Evolutionary conservation across 192 early-diverging fungal species (phyloP), one percentile per base, ranked within the genome.

Genomic region (Linnemannia elongata): DNA sequence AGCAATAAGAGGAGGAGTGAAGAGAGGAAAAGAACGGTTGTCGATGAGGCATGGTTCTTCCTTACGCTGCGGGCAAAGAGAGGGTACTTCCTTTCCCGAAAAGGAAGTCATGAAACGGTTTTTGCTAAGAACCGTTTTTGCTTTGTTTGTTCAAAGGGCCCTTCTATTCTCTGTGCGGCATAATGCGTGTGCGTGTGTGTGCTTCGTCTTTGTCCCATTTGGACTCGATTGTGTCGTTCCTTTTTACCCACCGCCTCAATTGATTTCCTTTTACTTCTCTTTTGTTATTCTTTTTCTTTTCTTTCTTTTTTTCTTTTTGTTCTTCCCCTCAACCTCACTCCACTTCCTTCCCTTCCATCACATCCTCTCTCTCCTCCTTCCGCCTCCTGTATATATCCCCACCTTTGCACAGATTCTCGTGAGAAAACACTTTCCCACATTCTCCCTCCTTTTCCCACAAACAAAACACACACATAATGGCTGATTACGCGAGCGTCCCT

Each of bases 401-500:
- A 38, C 69, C 35, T n/a, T 49, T 66, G 60, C 35, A 66, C 27
- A 13, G 22, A 38, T 74, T 66, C 27, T 66, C 24, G 60, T 30
- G 60, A 66, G 60, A 66, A 66, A 45, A 38, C 36, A 39, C 74
- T 38, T 54, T 52, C 73, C 44, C 49, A 52, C 74, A 33, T 13
- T 33, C 24, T 15, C 27, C 27, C 13, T 30, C 60, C 10, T 27
- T 18, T n/a, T 55, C 35, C 9, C 52, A 18, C 49, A 52, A 52
- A 30, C 60, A 66, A 15, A 66, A 33, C 57, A 66, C 1, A n/a
- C 36, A 66, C 49, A 6, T 15, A 52, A 87, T 87, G 85, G 63
- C 79, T 71, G 85, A 87, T 6, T 87, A 87, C 79, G 27, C 55
- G 49, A 69, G 66, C 66, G 66, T 87, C 17, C 85, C 85, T 72